Conservation (phyloP, 2,329 filamentous ascomycete genomes). For the Colletotrichum sp. region DNA sequence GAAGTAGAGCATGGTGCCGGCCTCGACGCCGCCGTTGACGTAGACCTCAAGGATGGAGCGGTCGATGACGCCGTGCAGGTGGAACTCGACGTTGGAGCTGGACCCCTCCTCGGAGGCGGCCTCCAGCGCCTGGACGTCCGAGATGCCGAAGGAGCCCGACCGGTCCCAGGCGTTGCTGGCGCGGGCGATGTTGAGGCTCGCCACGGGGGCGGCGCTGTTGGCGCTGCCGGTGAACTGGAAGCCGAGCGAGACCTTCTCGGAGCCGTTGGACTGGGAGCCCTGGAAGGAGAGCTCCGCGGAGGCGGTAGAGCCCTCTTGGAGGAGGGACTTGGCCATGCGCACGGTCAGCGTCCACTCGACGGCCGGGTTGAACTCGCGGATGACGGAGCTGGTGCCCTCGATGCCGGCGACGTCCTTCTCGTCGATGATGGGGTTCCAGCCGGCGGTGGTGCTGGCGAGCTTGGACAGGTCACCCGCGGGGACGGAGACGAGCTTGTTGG, state of each 20-base stretch:
- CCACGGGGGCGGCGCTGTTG: slow-evolving; percentile 19
- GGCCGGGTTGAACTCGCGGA: slow-evolving; percentile 20
- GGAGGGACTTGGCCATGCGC: slow-evolving; percentile 15
- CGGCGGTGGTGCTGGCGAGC: slow-evolving; percentile 9
- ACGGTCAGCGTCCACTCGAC: slow-evolving; percentile 22
- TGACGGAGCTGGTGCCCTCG: slow-evolving; percentile 10
- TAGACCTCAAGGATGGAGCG: slow-evolving; percentile 40
- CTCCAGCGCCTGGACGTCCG: slow-evolving; percentile 8
- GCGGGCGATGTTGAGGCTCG: slow-evolving; percentile 33
- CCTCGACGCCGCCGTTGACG: slow-evolving; percentile 35
- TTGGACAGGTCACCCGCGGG: slow-evolving; percentile 16
- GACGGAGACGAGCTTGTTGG: slow-evolving; percentile 13
- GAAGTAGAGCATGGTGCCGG: slow-evolving; percentile 35
- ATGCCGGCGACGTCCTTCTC: slow-evolving; percentile 8
- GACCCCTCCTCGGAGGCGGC: slow-evolving; percentile 17
- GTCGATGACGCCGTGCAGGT: slow-evolving; percentile 38
- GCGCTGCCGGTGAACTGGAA: slow-evolving; percentile 28
- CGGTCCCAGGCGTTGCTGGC: slow-evolving; percentile 23
- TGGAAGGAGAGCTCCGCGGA: slow-evolving; percentile 33
- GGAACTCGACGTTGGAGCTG: slow-evolving; percentile 34
- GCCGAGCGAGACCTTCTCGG: slow-evolving; percentile 20
- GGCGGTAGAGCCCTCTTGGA: slow-evolving; percentile 4
- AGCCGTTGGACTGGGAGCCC: slow-evolving; percentile 21
- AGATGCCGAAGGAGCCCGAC: slow-evolving; percentile 3
- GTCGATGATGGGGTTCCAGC: slow-evolving; percentile 21